Conservation (phyloP, 495 filamentous ascomycete genomes). For the Podospora fimiseda region DNA sequence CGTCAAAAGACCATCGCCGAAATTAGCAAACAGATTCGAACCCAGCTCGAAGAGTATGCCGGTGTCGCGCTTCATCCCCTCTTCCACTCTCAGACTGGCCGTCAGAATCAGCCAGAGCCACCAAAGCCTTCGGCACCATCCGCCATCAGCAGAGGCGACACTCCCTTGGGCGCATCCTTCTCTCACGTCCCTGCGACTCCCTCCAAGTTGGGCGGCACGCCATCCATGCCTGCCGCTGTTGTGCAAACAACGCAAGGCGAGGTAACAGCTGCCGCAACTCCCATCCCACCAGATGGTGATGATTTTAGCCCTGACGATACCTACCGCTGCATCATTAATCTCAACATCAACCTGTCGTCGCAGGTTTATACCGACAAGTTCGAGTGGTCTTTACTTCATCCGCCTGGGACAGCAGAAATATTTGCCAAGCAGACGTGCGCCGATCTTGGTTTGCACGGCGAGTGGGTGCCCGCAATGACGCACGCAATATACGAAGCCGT, state of each 20-base stretch:
- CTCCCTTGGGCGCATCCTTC: constrained; percentile 36
- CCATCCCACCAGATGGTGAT: constrained; percentile 16
- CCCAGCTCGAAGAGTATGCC: constrained; percentile 93
- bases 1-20: constrained; percentile 57
- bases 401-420: constrained; percentile 80
- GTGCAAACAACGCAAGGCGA: constrained; percentile 22
- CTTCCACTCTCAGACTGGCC: constrained; percentile 58
- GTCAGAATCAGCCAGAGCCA: constrained; percentile 32
- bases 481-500: constrained; percentile 97
- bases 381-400: constrained; percentile 94
- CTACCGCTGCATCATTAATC: constrained; percentile 80
- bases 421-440: constrained; percentile 91
- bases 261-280: constrained; percentile 24
- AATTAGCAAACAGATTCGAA: constrained; percentile 89
- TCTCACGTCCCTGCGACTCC: constrained; percentile 26
- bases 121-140: constrained; percentile 31
- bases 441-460: constrained; percentile 79
- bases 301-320: constrained; percentile 74
- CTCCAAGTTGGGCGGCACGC: constrained; percentile 18
- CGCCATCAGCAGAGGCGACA: constrained; percentile 38
- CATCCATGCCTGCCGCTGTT: constrained; percentile 12
- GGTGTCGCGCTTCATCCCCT: constrained; percentile 89
- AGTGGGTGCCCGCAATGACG: constrained; percentile 91
- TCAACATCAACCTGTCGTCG: constrained; percentile 90
- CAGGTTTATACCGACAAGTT: constrained; percentile 95